Conservation (phyloP, 495 filamentous ascomycete genomes). For the Cladorrhinum samala region DNA sequence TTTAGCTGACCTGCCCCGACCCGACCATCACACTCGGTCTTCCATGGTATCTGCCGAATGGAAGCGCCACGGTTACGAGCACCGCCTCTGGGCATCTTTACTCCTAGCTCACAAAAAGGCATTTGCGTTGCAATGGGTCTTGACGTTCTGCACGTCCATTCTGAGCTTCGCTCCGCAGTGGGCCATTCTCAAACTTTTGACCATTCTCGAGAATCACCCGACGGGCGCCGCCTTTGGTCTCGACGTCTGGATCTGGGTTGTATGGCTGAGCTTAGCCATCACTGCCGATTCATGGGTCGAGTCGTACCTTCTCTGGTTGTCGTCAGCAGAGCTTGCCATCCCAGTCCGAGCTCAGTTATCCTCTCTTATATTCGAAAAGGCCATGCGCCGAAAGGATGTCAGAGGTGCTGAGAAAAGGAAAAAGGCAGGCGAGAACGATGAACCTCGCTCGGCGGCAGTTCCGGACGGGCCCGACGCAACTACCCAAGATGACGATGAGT, state of each 20-base stretch:
- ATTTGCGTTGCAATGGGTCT: constrained; percentile 48
- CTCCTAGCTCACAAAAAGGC: constrained; percentile 47
- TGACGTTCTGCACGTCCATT: constrained; percentile 49
- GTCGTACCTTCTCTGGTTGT: constrained; percentile 58
- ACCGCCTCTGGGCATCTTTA: constrained; percentile 57
- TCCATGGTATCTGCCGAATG: constrained; percentile 45
- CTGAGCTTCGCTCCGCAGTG: constrained; percentile 65
- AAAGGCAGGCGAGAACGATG: constrained; percentile 19
- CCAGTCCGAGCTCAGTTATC: constrained; percentile 65
- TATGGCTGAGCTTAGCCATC: constrained; percentile 53
- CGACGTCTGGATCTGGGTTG: constrained; percentile 62
- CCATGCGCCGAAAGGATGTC: constrained; percentile 73
- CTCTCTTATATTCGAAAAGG: constrained; percentile 68
- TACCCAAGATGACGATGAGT: constrained; percentile 43
- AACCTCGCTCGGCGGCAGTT: constrained; percentile 23
- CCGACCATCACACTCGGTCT: constrained; percentile 45
- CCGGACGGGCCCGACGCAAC: constrained; percentile 19
- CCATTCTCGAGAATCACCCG: constrained; percentile 50
- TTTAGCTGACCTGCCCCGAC: constrained; percentile 52
- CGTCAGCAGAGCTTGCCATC: constrained; percentile 56
- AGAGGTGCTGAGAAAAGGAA: constrained; percentile 35
- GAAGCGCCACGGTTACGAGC: constrained; percentile 40
- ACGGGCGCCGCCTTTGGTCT: constrained; percentile 32
- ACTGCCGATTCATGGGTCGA: constrained; percentile 53
- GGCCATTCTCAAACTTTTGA: constrained; percentile 59